Percentiles rank a stretch among this genome's conserved stretches.
phyloP scores from a whole-genome alignment of 179 eudicot species.

The Patellifolia procumbens region DNA sequence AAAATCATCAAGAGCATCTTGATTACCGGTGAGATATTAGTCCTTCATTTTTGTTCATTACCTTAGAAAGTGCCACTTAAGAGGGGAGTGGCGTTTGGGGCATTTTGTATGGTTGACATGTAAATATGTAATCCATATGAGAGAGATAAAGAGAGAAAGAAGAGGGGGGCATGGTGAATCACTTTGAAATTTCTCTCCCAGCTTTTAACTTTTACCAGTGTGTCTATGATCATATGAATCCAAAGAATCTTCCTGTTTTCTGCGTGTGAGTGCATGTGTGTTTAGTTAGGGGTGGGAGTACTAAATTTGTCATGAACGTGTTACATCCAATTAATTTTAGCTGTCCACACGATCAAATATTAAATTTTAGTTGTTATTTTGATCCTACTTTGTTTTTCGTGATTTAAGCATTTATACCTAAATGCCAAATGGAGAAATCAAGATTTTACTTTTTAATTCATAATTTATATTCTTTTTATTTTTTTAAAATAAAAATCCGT shows the following conservation, averaged over 20 bases:
- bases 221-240: not conserved
- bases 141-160: not conserved
- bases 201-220: not conserved
- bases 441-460: not conserved
- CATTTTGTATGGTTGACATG: not conserved
- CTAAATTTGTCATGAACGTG: not conserved
- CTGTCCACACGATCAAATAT: not conserved
- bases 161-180: not conserved
- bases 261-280: not conserved
- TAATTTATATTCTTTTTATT: not conserved
- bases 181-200: not conserved
- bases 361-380: not conserved
- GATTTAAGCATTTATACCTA: not conserved
- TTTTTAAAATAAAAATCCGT: not conserved
- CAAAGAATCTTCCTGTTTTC: not conserved
- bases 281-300: not conserved
- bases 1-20: constrained; percentile 63
- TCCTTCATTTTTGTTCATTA: not conserved
- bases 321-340: not conserved
- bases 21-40: constrained; percentile 67
- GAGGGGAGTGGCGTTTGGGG: not conserved
- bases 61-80: not conserved
- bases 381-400: too few species aligned
- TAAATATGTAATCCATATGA: too few species aligned
- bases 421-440: too few species aligned